Base-by-base conservation (phyloP, 441 rosid species). In the Bocquillonia castaneifolia region DNA sequence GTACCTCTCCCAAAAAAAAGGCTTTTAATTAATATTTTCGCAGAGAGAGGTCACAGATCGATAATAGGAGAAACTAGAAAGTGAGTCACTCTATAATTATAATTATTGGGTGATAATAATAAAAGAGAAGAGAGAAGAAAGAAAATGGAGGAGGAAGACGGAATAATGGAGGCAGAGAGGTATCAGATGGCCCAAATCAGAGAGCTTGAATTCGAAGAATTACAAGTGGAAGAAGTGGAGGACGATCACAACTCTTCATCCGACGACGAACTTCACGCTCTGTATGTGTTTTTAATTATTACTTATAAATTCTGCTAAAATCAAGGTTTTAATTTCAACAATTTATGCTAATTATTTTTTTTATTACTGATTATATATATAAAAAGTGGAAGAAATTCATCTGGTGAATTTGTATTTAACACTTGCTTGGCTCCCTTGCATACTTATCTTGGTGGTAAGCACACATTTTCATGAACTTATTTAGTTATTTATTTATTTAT, bases 371-470 rank as follows among this genome's bases (percentile, higher is more conserved):
- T 40, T 59, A 44, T 63, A 23, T 32, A n/a, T 61, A n/a, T n/a
- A n/a, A n/a, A 28, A 36, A 87, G 84, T 12, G 81, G 67, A 31
- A 68, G 55, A 15, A 54, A 58, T 17, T 31, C 79, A 52, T 63
- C 81, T 52, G 77, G 71, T 73, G 92, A 78, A 63, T 73, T 71
- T 73, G 77, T 85, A 36, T 93, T 89, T 79, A 79, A 93, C 74
- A 79, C 96, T n/a, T 58, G 81, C 68, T 78, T 91, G 89, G 89
- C 97, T 77, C 87, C 99, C 7, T 48, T 91, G 67, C 99, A 93
- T 77, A 80, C 92, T 0, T 93, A 93, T 82, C 92, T 93, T 25
- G 99, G 97, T 0, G 97, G 99, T 93, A 82, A 73, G 85, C 45
- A 14, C 64, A 25, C 66, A 34, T 58, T 45, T 14, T 9, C 5